These are phyloP conservation scores for Elongisporangium senticosum DNA, from an alignment of 352 stramenopile species.

Conservation along the genomic window DNA sequence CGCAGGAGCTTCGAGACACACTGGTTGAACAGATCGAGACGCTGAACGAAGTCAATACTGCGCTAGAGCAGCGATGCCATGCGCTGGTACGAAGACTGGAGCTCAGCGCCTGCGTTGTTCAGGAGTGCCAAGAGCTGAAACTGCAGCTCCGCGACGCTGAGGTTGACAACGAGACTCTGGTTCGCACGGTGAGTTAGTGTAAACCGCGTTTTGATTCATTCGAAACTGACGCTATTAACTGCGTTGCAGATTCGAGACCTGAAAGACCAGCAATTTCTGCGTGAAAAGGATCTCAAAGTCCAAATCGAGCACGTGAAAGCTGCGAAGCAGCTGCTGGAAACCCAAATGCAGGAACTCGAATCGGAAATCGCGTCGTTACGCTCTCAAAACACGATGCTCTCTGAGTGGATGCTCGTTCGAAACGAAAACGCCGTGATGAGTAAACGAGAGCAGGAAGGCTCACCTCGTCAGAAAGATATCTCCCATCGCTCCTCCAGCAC, in stretches of 20 bases:
- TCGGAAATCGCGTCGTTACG: conserved; percentile 52
- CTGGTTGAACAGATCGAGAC: conserved; percentile 64
- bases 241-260: conserved; percentile 52
- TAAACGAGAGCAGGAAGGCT: conserved; percentile 4
- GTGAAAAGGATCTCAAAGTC: conserved; percentile 57
- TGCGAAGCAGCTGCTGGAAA: conserved; percentile 36
- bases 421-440: conserved; percentile 46
- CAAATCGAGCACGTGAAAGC: conserved; percentile 47
- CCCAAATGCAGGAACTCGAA: conserved; percentile 46
- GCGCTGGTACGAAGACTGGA: conserved; percentile 63
- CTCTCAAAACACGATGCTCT: conserved; percentile 61
- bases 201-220: not conserved
- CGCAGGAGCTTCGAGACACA: conserved; percentile 40
- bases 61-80: conserved; percentile 64
- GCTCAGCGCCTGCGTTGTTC: conserved; percentile 30
- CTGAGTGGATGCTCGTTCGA: conserved; percentile 75
- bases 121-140: conserved; percentile 64
- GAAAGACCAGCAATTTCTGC: conserved; percentile 58
- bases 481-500: not conserved
- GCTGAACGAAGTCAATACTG: conserved; percentile 69
- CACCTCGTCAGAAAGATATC: not conserved
- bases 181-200: conserved; percentile 35
- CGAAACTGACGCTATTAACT: not conserved
- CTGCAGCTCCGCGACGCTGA: conserved; percentile 50
- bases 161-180: conserved; percentile 66